phyloP scores from a whole-genome alignment of 2,329 filamentous ascomycete species.

The Fusarium camptoceras region DNA sequence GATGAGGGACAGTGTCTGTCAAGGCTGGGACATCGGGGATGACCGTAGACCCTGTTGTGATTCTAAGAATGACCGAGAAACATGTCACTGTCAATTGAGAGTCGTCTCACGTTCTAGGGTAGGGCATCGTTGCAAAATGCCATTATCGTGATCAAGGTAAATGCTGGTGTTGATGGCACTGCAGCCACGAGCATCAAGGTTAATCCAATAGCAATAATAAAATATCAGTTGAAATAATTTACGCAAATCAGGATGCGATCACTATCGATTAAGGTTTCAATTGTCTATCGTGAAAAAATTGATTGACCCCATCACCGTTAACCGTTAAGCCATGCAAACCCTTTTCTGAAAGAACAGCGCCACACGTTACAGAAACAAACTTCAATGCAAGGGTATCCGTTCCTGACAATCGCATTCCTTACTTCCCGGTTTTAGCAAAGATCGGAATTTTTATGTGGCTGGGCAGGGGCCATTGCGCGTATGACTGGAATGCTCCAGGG shows the following conservation, averaged over 20 bases:
- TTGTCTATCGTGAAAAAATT: background rate
- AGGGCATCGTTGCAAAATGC: background rate
- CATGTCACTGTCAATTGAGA: background rate
- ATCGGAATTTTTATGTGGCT: constrained; percentile 23
- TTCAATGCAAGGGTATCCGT: background rate
- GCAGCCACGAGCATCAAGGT: fast-evolving
- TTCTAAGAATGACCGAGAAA: fast-evolving
- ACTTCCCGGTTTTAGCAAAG: background rate
- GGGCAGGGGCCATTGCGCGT: background rate
- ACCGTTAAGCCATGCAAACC: constrained; percentile 11
- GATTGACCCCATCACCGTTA: background rate
- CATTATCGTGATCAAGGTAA: fast-evolving
- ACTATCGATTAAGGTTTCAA: no score
- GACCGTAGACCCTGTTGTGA: background rate
- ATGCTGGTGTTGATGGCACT: background rate
- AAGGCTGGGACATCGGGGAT: constrained; percentile 10
- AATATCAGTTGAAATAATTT: no score
- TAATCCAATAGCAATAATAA: no score
- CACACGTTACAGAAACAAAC: constrained; percentile 7
- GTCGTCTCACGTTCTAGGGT: background rate
- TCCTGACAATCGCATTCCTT: constrained; percentile 21
- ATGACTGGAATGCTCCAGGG: constrained; percentile 20
- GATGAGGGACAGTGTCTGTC: constrained; percentile 1
- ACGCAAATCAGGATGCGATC: no score
- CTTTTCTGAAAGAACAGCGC: background rate